Evolutionary conservation across 2,329 filamentous ascomycete species (phyloP), one percentile per base, ranked within the genome.

Genomic region (Paradendryphiella salina): DNA sequence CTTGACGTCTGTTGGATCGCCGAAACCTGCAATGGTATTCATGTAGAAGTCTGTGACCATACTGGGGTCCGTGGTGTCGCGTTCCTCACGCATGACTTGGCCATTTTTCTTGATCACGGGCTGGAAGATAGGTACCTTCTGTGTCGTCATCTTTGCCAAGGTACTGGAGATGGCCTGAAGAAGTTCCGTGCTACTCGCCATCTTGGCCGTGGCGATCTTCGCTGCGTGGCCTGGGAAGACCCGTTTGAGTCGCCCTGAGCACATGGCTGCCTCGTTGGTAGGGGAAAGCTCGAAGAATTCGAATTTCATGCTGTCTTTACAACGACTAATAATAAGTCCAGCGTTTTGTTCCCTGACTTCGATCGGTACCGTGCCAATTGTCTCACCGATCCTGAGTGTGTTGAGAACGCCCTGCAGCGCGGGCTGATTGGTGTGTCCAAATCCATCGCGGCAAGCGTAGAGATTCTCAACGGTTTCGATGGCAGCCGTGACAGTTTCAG

Each of bases 1-100:
- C 0, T 40, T 11, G 1, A 45, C 35, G 10, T 53, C 42, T 8
- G 55, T 46, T 0, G 62, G 47, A 2, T 55, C 42, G 0, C 79
- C 80, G 1, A 76, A 50, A 4, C 75, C 66, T 1, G 55, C 23
- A 10, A 69, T 37, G 3, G 80, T 67, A 0, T 73, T 72, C 3
- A 78, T 69, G 1, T 84, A 63, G 6, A 81, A 73, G 33, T 84
- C 78, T 0, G 80, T 84, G 0, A 85, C 74, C 10, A 84, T 69
- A 1, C 64, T 71, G 0, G 82, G 83, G 46, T 80, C 46, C 0
- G 63, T 67, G 0, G 80, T 80, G 14, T 85, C 80, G 3, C 80
- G 74, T 0, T 63, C 64, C 51, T 85, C 81, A 1, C 62, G 56
- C 5, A 73, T 61, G 0, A 52, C 3, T 1, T 67, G 36, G 0